Percentiles rank a stretch among this genome's conserved stretches.
These are phyloP conservation scores for Ophiobolus disseminans DNA, from an alignment of 2,329 filamentous ascomycete genomes.

Conservation along the genomic window DNA sequence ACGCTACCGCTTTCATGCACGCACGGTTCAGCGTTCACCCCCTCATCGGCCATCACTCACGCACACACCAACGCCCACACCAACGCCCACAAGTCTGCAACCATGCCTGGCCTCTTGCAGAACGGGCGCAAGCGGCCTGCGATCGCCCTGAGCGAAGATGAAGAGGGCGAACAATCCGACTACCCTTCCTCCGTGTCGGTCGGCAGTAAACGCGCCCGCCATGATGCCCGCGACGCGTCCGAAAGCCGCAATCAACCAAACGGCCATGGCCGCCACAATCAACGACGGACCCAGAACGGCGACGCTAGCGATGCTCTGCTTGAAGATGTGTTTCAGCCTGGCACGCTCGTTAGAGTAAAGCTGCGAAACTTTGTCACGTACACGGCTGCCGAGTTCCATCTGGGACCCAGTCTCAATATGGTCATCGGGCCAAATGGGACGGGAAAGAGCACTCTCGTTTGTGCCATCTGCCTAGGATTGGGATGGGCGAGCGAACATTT, in stretches of 20 bases:
- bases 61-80: slow-evolving; percentile 1
- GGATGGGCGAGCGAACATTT: slow-evolving; percentile 78
- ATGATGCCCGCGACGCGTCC: slow-evolving; percentile 41
- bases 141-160: slow-evolving; percentile 25
- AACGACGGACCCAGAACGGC: slow-evolving; percentile 6
- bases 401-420: slow-evolving; percentile 95
- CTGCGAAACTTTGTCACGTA: slow-evolving; percentile 95
- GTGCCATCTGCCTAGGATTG: slow-evolving; percentile 91
- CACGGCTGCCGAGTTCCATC: slow-evolving; percentile 86
- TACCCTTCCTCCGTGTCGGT: slow-evolving; percentile 27
- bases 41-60: no score
- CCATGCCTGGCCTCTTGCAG: slow-evolving; percentile 37
- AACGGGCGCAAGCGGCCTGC: slow-evolving; percentile 33
- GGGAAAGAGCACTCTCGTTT: slow-evolving; percentile 96
- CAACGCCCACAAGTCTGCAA: slow-evolving; percentile 6
- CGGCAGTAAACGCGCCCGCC: slow-evolving; percentile 43
- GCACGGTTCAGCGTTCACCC: background rate
- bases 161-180: slow-evolving; percentile 31
- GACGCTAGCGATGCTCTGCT: slow-evolving; percentile 10
- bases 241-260: slow-evolving; percentile 13
- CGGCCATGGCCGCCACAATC: slow-evolving; percentile 1
- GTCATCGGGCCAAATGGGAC: slow-evolving; percentile 98
- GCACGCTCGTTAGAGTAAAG: slow-evolving; percentile 86
- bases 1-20: no score
- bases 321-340: slow-evolving; percentile 61